Percentiles rank a stretch among this genome's conserved stretches.
These are phyloP conservation scores for Euclidium syriacum DNA, from an alignment of 345 rosid genomes.

Conservation along the genomic window DNA sequence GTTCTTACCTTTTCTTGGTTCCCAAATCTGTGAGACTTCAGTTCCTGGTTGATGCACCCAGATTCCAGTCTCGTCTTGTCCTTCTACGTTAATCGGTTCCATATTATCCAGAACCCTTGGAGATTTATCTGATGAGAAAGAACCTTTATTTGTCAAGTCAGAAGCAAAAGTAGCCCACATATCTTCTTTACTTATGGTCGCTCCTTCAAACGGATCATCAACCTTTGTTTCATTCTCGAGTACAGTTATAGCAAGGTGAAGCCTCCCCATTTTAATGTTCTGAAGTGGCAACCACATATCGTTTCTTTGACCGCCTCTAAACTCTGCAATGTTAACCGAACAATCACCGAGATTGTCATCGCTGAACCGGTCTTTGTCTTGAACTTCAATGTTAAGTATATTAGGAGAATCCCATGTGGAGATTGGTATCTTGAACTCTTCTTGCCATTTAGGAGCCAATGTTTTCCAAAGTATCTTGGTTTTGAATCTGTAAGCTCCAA, in stretches of 20 bases:
- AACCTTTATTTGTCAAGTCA: constrained; percentile 30
- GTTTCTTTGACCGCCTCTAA: constrained; percentile 67
- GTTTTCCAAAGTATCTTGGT: constrained; percentile 67
- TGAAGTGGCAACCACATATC: constrained; percentile 90
- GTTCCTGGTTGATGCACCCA: constrained; percentile 91
- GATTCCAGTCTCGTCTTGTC: constrained; percentile 66
- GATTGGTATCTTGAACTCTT: constrained; percentile 79
- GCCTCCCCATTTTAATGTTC: constrained; percentile 72
- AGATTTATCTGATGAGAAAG: constrained; percentile 51
- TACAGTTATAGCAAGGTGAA: constrained; percentile 75
- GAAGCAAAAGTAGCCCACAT: constrained; percentile 35
- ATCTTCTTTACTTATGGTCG: constrained; percentile 38
- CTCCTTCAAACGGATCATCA: constrained; percentile 30
- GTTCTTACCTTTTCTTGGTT: constrained; percentile 75
- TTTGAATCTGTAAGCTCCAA: constrained; percentile 73
- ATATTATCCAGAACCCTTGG: constrained; percentile 47
- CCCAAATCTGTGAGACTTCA: constrained; percentile 71
- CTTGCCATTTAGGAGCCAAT: constrained; percentile 81
- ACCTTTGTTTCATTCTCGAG: constrained; percentile 53
- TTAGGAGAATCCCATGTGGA: constrained; percentile 69
- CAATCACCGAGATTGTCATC: constrained; percentile 81
- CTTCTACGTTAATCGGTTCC: constrained; percentile 76
- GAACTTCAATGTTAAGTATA: constrained; percentile 62
- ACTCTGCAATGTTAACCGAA: constrained; percentile 50
- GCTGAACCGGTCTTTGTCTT: constrained; percentile 74